These are phyloP conservation scores for Starmerella geochares DNA, from an alignment of 805 yeast genomes.

Conservation along the genomic window DNA sequence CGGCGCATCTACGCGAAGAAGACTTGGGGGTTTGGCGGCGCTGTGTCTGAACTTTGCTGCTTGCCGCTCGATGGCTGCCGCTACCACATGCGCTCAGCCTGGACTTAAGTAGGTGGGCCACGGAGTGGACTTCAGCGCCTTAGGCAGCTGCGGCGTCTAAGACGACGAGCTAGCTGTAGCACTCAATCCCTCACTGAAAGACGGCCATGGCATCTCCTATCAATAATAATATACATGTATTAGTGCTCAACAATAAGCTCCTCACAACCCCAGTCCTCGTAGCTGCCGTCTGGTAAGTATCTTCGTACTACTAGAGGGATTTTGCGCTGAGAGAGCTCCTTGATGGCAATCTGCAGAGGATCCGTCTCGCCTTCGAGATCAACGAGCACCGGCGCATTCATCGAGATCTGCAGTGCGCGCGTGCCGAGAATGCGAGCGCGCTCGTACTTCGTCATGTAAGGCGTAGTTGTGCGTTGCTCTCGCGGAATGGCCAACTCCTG, in stretches of 20 bases:
- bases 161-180: too few species aligned
- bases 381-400: conserved; percentile 97
- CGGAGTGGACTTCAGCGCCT: background rate
- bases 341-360: conserved; percentile 94
- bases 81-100: conserved; percentile 1
- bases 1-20: too few species aligned
- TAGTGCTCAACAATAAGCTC: conserved; percentile 82
- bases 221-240: background rate
- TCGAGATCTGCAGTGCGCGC: conserved; percentile 90
- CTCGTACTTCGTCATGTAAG: conserved; percentile 98
- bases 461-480: conserved; percentile 86
- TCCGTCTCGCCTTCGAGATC: conserved; percentile 99
- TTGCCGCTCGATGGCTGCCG: too few species aligned
- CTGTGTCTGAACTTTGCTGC: too few species aligned
- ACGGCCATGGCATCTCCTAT: background rate
- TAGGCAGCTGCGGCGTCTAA: too few species aligned
- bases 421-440: conserved; percentile 97
- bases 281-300: conserved; percentile 92
- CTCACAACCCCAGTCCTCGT: conserved; percentile 98
- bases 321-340: conserved; percentile 87
- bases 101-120: background rate
- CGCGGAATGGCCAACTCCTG: conserved; percentile 80
- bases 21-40: too few species aligned
- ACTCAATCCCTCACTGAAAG: too few species aligned
- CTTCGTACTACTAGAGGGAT: conserved; percentile 93